A percentile compares a stretch with the other conserved stretches of the same genome.
Conservation (phyloP, 345 rosid genomes). For the Anastatica hierochuntica region DNA sequence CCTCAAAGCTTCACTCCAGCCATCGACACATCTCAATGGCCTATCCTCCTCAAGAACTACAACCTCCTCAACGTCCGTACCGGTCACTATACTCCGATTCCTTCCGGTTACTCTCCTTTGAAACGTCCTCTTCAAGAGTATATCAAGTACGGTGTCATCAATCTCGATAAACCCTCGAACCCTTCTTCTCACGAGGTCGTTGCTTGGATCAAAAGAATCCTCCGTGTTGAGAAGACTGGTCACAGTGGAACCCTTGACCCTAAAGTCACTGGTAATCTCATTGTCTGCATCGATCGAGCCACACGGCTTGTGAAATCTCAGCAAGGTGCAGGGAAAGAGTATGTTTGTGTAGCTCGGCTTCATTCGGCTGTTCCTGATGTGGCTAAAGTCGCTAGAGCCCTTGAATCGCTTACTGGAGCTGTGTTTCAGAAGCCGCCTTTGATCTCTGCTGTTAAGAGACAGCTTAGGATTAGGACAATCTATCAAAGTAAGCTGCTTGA, state of each 20-base stretch:
- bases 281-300: slow-evolving; percentile 89
- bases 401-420: slow-evolving; percentile 82
- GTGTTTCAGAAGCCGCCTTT: slow-evolving; percentile 88
- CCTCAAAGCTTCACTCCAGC: slow-evolving; percentile 73
- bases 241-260: slow-evolving; percentile 97
- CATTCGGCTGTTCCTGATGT: slow-evolving; percentile 77
- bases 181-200: slow-evolving; percentile 99
- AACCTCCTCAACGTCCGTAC: slow-evolving; percentile 86
- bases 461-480: slow-evolving; percentile 87
- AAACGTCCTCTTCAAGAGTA: slow-evolving; percentile 79
- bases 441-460: slow-evolving; percentile 92
- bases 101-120: slow-evolving; percentile 76
- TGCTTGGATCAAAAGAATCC: slow-evolving; percentile 92
- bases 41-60: slow-evolving; percentile 86
- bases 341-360: slow-evolving; percentile 85
- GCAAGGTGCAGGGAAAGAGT: slow-evolving; percentile 97
- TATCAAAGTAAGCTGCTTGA: slow-evolving; percentile 85
- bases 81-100: slow-evolving; percentile 91
- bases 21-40: slow-evolving; percentile 86
- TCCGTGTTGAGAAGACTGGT: slow-evolving; percentile 83
- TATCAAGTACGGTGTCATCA: slow-evolving; percentile 72
- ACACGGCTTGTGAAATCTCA: slow-evolving; percentile 93
- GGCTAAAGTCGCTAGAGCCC: slow-evolving; percentile 78
- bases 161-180: slow-evolving; percentile 90
- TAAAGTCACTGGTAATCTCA: slow-evolving; percentile 85